Conservation (phyloP, 176 grass and related monocot species). For the Phragmites australis region DNA sequence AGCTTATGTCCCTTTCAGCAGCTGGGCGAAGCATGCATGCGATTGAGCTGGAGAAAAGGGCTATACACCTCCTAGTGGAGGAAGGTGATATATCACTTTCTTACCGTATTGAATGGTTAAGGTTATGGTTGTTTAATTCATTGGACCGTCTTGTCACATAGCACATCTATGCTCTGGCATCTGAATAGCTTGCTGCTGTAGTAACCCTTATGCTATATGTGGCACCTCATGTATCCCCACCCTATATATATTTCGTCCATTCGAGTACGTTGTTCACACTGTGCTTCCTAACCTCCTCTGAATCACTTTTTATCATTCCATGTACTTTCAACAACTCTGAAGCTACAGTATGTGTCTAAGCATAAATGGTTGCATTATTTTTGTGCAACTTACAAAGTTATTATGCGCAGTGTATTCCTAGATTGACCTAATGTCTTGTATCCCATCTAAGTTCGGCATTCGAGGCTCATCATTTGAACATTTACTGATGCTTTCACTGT, state of each 20-base stretch:
- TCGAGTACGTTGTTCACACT: not conserved
- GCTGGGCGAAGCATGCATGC: conserved; percentile 79
- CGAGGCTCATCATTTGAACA: not conserved
- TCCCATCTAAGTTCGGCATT: not conserved
- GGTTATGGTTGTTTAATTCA: not conserved
- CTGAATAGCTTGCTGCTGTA: not conserved
- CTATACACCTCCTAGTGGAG: conserved; percentile 84
- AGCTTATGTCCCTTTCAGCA: conserved; percentile 75
- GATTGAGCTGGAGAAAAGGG: conserved; percentile 83
- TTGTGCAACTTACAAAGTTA: conserved; percentile 11
- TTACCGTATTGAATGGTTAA: not conserved
- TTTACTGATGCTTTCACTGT: not conserved
- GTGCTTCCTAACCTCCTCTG: not conserved
- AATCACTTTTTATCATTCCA: not conserved
- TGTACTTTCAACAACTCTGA: not conserved
- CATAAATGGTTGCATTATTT: not conserved
- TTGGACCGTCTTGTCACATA: conserved; percentile 4
- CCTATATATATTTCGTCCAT: not conserved
- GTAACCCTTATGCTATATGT: not conserved
- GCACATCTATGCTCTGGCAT: not conserved
- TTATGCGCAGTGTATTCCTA: not conserved
- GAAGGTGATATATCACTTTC: conserved; percentile 65
- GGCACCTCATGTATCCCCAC: not conserved
- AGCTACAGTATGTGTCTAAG: not conserved
- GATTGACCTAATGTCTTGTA: not conserved